Evolutionary conservation across 768 basidiomycete genomes (phyloP).

Genomic region (Pleurotus ostreatus): DNA sequence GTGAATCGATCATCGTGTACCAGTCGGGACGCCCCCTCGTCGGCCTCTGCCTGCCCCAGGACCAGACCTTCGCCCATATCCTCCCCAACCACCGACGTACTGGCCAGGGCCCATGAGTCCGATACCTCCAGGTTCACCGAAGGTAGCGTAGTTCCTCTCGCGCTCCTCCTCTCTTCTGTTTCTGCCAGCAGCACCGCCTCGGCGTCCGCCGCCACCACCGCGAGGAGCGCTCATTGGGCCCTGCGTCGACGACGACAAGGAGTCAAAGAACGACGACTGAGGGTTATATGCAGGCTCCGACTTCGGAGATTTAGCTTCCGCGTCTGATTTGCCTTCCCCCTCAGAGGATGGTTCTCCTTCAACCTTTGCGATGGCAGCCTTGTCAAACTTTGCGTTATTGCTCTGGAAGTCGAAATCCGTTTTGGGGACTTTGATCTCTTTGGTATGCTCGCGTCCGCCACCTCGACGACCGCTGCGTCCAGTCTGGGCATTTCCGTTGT

Average conservation of each 20-base stretch:
- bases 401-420: conserved; percentile 82
- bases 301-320: conserved; percentile 34
- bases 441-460: conserved; percentile 19
- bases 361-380: conserved; percentile 44
- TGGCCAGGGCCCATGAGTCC: conserved; percentile 76
- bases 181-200: conserved; percentile 48
- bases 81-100: conserved; percentile 73
- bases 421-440: conserved; percentile 61
- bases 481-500: conserved; percentile 18
- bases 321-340: conserved; percentile 16
- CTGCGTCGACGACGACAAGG: conserved; percentile 39
- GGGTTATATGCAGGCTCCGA: conserved; percentile 62
- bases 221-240: conserved; percentile 25
- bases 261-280: conserved; percentile 78
- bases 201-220: conserved; percentile 41
- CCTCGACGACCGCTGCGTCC: conserved; percentile 21
- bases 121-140: conserved; percentile 81
- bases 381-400: conserved; percentile 80
- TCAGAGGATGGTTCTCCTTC: conserved; percentile 26
- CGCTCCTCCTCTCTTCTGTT: conserved; percentile 80
- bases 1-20: not conserved
- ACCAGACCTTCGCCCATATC: conserved; percentile 51
- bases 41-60: conserved; percentile 30
- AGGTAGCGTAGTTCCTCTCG: conserved; percentile 81
- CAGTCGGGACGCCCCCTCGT: conserved; percentile 18